phyloP scores from a whole-genome alignment of 2,329 filamentous ascomycete genomes.

The Thyridium curvatum region DNA sequence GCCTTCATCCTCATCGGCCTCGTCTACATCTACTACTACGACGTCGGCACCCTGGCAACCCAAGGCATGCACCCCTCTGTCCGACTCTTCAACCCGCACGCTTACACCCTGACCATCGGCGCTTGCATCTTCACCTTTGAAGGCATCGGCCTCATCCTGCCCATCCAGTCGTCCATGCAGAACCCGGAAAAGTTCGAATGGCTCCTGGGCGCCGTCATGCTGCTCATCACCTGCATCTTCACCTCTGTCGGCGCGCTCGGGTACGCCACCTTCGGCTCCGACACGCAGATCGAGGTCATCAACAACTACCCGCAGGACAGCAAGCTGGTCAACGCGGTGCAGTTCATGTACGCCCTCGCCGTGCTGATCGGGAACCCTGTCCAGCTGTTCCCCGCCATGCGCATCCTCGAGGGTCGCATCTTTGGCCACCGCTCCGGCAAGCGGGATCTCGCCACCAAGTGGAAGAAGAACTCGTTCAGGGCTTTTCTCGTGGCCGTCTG shows the following conservation, averaged over 20 bases:
- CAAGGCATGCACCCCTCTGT: conserved; percentile 55
- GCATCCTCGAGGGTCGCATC: conserved; percentile 62
- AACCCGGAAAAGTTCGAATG: conserved; percentile 60
- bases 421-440: conserved; percentile 66
- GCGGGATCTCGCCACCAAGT: conserved; percentile 58
- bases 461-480: conserved; percentile 69
- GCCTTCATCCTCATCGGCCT: conserved; percentile 66
- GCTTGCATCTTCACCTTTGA: conserved; percentile 75
- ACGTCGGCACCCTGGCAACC: conserved; percentile 48
- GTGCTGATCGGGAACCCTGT: conserved; percentile 70
- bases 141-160: conserved; percentile 69
- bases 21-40: conserved; percentile 68
- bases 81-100: conserved; percentile 61
- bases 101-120: conserved; percentile 66
- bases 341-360: conserved; percentile 67
- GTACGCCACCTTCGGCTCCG: conserved; percentile 66
- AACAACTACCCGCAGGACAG: conserved; percentile 68
- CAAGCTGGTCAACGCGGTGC: conserved; percentile 68
- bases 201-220: conserved; percentile 63
- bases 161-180: conserved; percentile 71
- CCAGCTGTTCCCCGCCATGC: conserved; percentile 67
- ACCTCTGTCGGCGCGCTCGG: conserved; percentile 66
- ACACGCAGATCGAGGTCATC: conserved; percentile 68
- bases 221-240: conserved; percentile 67
- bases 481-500: conserved; percentile 50